Evolutionary conservation across 1,284 basidiomycete species (phyloP).

Genomic region (Naganishia albida): DNA sequence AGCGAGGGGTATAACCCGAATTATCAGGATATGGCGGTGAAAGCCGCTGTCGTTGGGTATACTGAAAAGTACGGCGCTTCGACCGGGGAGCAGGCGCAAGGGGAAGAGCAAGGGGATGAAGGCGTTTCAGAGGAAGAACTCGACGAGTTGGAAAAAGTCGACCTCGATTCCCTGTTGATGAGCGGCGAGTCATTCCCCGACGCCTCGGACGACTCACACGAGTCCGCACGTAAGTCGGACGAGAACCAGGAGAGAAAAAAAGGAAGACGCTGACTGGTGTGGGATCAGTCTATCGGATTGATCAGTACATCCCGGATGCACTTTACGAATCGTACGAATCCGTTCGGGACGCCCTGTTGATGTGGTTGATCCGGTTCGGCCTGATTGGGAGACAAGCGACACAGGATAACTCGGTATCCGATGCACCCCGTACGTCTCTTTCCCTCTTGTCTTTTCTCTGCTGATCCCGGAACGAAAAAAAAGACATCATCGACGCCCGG

Average conservation of each 20-base stretch:
- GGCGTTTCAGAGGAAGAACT: conserved; percentile 59
- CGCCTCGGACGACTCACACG: conserved; percentile 32
- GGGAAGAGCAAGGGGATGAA: conserved; percentile 40
- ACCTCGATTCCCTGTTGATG: conserved; percentile 71
- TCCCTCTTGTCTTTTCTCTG: conserved; percentile 1
- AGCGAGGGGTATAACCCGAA: conserved; percentile 93
- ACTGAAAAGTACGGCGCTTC: conserved; percentile 67
- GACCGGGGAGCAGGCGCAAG: conserved; percentile 35
- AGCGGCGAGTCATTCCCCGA: conserved; percentile 65
- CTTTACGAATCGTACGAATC: conserved; percentile 74
- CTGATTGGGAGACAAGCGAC: conserved; percentile 55
- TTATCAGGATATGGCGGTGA: conserved; percentile 94
- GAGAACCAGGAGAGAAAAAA: no score
- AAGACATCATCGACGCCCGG: conserved; percentile 59
- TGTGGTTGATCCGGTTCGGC: conserved; percentile 69
- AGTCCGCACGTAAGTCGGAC: conserved; percentile 26
- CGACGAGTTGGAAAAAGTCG: conserved; percentile 66
- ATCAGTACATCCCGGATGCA: conserved; percentile 83
- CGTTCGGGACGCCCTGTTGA: conserved; percentile 65
- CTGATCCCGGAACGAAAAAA: conserved; percentile 18
- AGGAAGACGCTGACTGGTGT: neutral
- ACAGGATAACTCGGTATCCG: conserved; percentile 24
- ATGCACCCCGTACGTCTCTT: conserved; percentile 47
- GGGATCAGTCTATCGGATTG: conserved; percentile 72
- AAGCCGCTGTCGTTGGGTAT: conserved; percentile 93